These are phyloP conservation scores for Triadica sebifera DNA, from an alignment of 345 rosid genomes.

Conservation along the genomic window DNA sequence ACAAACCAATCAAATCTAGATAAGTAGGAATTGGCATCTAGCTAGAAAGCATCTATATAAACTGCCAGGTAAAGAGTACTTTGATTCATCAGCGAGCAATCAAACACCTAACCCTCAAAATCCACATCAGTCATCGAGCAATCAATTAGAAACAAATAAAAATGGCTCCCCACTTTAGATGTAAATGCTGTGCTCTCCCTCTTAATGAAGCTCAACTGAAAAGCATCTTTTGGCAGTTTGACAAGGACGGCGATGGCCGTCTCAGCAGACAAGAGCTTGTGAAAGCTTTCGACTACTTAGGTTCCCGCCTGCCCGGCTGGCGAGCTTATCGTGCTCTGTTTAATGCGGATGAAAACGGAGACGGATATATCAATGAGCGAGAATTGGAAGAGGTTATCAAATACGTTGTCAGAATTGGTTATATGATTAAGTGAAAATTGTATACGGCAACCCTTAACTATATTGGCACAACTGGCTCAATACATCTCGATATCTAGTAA, in stretches of 20 bases:
- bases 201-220: conserved; percentile 19
- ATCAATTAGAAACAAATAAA: not conserved
- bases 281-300: conserved; percentile 18
- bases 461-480: no score
- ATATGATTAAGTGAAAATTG: no score
- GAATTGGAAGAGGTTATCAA: conserved; percentile 3
- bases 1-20: no score
- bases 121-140: no score
- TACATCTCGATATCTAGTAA: no score
- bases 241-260: conserved; percentile 20
- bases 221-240: conserved; percentile 10
- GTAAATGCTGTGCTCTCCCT: not conserved
- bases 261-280: conserved; percentile 26
- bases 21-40: no score
- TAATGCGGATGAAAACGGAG: not conserved
- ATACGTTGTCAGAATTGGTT: not conserved
- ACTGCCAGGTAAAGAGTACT: no score
- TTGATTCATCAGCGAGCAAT: no score
- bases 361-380: not conserved
- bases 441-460: no score
- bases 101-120: no score
- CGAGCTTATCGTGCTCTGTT: conserved; percentile 1
- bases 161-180: not conserved
- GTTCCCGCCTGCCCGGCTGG: conserved; percentile 3
- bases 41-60: no score